These are phyloP conservation scores for Rhodotorula sp. DNA, from an alignment of 1,284 basidiomycete genomes.

Conservation along the genomic window DNA sequence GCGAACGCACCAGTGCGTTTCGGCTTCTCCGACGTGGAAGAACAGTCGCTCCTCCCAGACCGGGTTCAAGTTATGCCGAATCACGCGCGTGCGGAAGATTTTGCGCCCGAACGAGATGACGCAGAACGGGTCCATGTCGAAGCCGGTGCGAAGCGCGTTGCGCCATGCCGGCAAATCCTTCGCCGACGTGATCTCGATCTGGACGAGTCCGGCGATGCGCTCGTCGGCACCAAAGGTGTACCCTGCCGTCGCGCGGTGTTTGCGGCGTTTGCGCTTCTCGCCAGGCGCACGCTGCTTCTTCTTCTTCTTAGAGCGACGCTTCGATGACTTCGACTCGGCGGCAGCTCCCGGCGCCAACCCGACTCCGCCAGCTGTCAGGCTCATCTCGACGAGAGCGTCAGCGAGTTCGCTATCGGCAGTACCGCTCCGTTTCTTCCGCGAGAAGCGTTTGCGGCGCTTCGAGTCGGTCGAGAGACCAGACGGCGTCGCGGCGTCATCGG, in stretches of 20 bases:
- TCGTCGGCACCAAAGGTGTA: slow-evolving; percentile 49
- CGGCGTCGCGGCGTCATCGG: slow-evolving; percentile 13
- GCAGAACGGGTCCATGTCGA: slow-evolving; percentile 93
- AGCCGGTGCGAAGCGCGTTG: slow-evolving; percentile 56
- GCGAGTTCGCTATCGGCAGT: neutral
- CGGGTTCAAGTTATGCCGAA: slow-evolving; percentile 66
- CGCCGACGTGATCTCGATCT: slow-evolving; percentile 72
- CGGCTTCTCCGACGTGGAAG: slow-evolving; percentile 89
- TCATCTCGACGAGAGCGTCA: slow-evolving; percentile 14
- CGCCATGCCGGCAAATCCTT: slow-evolving; percentile 79
- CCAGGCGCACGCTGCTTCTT: no score
- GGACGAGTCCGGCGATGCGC: slow-evolving; percentile 90
- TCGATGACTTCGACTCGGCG: slow-evolving; percentile 20
- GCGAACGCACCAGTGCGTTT: slow-evolving; percentile 55
- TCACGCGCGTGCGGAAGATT: slow-evolving; percentile 64
- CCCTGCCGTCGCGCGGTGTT: slow-evolving; percentile 19
- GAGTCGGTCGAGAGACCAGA: slow-evolving; percentile 3
- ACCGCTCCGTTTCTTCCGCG: neutral
- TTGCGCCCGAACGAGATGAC: slow-evolving; percentile 96
- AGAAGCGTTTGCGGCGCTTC: neutral
- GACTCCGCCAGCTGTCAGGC: slow-evolving; percentile 1
- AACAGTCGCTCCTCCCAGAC: slow-evolving; percentile 93
- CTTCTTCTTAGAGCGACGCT: neutral
- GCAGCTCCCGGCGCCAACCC: slow-evolving; percentile 8
- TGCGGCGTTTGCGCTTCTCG: neutral